Conservation (phyloP, 257 asterid genomes). For the Plantago major region DNA sequence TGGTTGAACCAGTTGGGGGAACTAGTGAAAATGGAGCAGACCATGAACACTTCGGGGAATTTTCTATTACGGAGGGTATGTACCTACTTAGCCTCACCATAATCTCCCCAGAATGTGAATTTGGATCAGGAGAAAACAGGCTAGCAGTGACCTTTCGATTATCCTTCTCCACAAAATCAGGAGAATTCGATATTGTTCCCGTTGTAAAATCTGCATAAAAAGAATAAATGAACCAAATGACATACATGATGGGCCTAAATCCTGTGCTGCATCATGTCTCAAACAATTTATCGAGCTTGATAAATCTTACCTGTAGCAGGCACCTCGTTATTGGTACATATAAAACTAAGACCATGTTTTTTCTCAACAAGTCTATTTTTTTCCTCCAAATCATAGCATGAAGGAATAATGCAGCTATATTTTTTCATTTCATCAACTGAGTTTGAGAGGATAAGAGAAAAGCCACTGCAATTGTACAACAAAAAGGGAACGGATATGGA, state of each 20-base stretch:
- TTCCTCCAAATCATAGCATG: conserved; percentile 74
- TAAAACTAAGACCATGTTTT: conserved; percentile 73
- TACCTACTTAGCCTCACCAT: conserved; percentile 64
- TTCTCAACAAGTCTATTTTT: conserved; percentile 37
- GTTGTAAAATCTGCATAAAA: conserved; percentile 32
- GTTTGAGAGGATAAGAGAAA: conserved; percentile 66
- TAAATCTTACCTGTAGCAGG: conserved; percentile 35
- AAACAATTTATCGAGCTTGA: conserved; percentile 26
- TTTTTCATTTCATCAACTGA: conserved; percentile 59
- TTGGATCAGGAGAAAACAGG: conserved; percentile 82
- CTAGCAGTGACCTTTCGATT: conserved; percentile 49
- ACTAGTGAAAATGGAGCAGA: conserved; percentile 75
- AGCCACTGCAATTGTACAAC: conserved; percentile 88
- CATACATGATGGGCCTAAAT: conserved; percentile 15
- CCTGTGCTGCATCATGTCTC: conserved; percentile 15
- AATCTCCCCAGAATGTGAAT: conserved; percentile 60
- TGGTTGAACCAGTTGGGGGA: conserved; percentile 88
- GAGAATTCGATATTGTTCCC: conserved; percentile 35
- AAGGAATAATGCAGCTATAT: conserved; percentile 57
- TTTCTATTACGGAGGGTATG: conserved; percentile 40
- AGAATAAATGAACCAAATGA: conserved; percentile 23
- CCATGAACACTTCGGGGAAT: conserved; percentile 57
- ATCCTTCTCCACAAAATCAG: conserved; percentile 38
- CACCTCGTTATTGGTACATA: conserved; percentile 47
- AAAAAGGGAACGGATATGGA: conserved; percentile 72